phyloP scores from a whole-genome alignment of 345 rosid genomes.

The Brassica rapa region DNA sequence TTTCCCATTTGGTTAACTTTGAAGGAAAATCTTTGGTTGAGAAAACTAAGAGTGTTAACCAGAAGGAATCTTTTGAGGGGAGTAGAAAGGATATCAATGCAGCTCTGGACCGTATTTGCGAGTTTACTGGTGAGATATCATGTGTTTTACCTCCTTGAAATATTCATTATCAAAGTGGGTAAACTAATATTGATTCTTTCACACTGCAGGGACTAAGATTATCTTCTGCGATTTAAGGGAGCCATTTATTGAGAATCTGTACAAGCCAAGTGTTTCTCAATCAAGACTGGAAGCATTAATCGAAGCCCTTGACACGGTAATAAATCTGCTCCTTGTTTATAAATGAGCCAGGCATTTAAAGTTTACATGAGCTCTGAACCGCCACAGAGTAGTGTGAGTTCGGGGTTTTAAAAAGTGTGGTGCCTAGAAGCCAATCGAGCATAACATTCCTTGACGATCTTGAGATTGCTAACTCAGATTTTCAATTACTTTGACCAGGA shows the following conservation, averaged over 20 bases:
- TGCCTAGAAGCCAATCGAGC: slow-evolving; percentile 14
- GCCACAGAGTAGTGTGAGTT: slow-evolving; percentile 6
- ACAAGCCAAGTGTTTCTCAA: slow-evolving; percentile 74
- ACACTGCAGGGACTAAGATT: slow-evolving; percentile 81
- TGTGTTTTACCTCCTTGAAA: slow-evolving; percentile 1
- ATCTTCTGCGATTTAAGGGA: slow-evolving; percentile 90
- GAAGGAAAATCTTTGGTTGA: slow-evolving; percentile 64
- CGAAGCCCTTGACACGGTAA: slow-evolving; percentile 81
- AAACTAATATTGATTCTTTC: slow-evolving; percentile 19
- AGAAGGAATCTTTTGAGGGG: slow-evolving; percentile 81
- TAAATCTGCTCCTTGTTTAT: slow-evolving; percentile 22
- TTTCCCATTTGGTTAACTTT: slow-evolving; percentile 16
- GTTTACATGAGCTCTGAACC: slow-evolving; percentile 9
- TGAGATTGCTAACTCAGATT: slow-evolving; percentile 20
- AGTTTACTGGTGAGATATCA: slow-evolving; percentile 67
- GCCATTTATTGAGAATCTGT: slow-evolving; percentile 77
- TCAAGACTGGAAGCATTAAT: slow-evolving; percentile 78
- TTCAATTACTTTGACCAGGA: slow-evolving; percentile 53
- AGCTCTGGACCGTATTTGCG: slow-evolving; percentile 83
- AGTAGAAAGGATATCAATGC: slow-evolving; percentile 87
- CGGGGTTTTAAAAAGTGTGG: background rate
- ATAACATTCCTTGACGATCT: background rate
- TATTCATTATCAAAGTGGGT: background rate
- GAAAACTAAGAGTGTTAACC: slow-evolving; percentile 65
- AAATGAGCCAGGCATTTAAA: slow-evolving; percentile 6